A percentile compares a stretch with the other conserved stretches of the same genome.
phyloP scores from a whole-genome alignment of 2,329 filamentous ascomycete species.

The Aspergillus ochraceoroseus region DNA sequence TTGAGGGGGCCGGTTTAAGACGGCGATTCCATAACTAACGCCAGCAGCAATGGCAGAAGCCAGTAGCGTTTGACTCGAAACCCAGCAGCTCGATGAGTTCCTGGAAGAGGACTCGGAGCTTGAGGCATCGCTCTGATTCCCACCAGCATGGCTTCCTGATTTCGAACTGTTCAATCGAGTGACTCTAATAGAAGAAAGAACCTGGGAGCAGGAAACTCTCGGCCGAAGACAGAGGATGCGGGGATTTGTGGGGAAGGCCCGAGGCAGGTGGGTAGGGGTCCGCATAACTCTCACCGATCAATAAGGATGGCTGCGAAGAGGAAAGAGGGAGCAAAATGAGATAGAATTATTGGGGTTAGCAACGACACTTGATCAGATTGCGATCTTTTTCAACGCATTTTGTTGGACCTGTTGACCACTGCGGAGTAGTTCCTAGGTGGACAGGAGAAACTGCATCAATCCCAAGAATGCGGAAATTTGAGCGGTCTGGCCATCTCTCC shows the following conservation, averaged over 20 bases:
- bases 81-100: constrained; percentile 37
- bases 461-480: too few relatives aligned
- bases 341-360: too few relatives aligned
- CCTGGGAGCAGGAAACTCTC: constrained; percentile 16
- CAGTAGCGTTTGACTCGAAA: constrained; percentile 46
- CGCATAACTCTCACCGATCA: constrained; percentile 22
- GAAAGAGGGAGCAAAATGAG: too few relatives aligned
- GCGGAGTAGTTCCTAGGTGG: too few relatives aligned
- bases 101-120: constrained; percentile 15
- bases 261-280: constrained; percentile 19
- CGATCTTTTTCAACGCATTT: not conserved
- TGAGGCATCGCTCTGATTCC: constrained; percentile 15
- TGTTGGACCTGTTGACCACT: too few relatives aligned
- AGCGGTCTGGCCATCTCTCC: too few relatives aligned
- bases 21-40: constrained; percentile 50
- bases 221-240: constrained; percentile 23
- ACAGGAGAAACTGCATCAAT: too few relatives aligned
- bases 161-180: constrained; percentile 23
- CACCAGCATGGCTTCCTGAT: constrained; percentile 3
- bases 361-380: not conserved
- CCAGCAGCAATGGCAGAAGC: constrained; percentile 49
- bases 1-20: constrained; percentile 33
- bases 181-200: constrained; percentile 7
- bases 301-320: too few relatives aligned
- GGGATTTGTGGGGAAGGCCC: constrained; percentile 28